Evolutionary conservation across 106 monocot species (phyloP).

Genomic region (Allium sativum): DNA sequence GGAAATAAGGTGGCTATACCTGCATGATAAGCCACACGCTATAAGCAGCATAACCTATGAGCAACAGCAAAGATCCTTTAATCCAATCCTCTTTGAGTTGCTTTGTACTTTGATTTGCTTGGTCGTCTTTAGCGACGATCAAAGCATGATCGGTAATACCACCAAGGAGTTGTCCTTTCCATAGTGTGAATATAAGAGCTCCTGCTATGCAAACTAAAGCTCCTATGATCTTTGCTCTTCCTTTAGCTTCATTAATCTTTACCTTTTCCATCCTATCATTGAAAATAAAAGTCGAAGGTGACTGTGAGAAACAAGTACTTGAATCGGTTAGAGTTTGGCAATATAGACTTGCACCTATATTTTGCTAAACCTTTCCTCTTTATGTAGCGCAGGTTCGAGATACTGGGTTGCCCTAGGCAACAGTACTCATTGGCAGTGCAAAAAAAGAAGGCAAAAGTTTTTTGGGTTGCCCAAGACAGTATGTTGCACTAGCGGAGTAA

Average conservation of each 20-base stretch:
- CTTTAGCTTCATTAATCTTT: slow-evolving; percentile 10
- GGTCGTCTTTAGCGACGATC: slow-evolving; percentile 15
- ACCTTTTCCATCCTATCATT: slow-evolving; percentile 38
- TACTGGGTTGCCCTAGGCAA: too few species aligned
- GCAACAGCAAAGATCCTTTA: slow-evolving; percentile 38
- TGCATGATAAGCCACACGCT: slow-evolving; percentile 49
- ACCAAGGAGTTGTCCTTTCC: slow-evolving; percentile 27
- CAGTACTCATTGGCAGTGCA: too few species aligned
- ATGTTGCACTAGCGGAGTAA: too few species aligned
- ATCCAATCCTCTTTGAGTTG: slow-evolving; percentile 26
- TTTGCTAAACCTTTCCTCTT: too few species aligned
- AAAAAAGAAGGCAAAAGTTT: too few species aligned
- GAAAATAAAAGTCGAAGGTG: too few species aligned
- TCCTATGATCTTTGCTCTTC: slow-evolving; percentile 29
- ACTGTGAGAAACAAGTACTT: too few species aligned
- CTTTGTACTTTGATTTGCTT: neutral
- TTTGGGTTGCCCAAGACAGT: too few species aligned
- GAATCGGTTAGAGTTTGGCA: too few species aligned
- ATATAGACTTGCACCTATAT: too few species aligned
- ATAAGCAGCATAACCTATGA: slow-evolving; percentile 23
- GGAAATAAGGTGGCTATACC: slow-evolving; percentile 7
- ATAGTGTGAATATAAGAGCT: slow-evolving; percentile 37
- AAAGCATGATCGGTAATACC: slow-evolving; percentile 24
- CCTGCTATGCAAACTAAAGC: slow-evolving; percentile 29
- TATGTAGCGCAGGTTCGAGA: too few species aligned